Evolutionary conservation across 2,329 filamentous ascomycete genomes (phyloP).

Genomic region (Keithomyces neogunnii): DNA sequence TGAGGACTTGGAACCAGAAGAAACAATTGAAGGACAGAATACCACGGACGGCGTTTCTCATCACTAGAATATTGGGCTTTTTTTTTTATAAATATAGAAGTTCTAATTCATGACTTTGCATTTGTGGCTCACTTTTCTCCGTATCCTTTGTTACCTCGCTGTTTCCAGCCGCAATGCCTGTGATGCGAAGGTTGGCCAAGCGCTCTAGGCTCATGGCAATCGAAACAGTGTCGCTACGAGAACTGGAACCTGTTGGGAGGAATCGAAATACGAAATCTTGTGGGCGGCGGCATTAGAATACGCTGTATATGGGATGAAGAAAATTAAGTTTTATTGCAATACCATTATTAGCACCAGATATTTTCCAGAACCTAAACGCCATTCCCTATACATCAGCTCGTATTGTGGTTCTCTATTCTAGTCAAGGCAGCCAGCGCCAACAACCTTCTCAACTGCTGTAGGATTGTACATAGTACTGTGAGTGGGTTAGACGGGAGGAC

Average conservation of each 20-base stretch:
- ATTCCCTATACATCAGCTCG: background rate
- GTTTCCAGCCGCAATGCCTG: no score
- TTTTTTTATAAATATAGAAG: no score
- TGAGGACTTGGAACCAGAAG: background rate
- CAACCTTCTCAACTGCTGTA: conserved; percentile 24
- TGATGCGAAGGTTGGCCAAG: no score
- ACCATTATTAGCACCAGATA: background rate
- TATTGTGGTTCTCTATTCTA: background rate
- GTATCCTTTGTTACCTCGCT: no score
- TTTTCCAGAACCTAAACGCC: background rate
- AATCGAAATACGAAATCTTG: no score
- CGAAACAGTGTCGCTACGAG: no score
- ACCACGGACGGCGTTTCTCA: conserved; percentile 1
- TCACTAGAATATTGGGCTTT: conserved; percentile 1
- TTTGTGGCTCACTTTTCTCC: no score
- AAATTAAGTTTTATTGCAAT: background rate
- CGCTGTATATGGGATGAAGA: no score
- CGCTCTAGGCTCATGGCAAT: no score
- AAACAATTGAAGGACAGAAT: background rate
- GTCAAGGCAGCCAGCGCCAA: background rate
- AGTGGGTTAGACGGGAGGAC: conserved; percentile 13
- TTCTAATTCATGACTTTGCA: no score
- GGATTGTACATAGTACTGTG: conserved; percentile 35
- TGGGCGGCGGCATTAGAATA: no score
- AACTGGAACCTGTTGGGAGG: no score